Percentiles rank a stretch among this genome's conserved stretches.
phyloP scores from a whole-genome alignment of 768 basidiomycete species.

The Mycena kentingensis region DNA sequence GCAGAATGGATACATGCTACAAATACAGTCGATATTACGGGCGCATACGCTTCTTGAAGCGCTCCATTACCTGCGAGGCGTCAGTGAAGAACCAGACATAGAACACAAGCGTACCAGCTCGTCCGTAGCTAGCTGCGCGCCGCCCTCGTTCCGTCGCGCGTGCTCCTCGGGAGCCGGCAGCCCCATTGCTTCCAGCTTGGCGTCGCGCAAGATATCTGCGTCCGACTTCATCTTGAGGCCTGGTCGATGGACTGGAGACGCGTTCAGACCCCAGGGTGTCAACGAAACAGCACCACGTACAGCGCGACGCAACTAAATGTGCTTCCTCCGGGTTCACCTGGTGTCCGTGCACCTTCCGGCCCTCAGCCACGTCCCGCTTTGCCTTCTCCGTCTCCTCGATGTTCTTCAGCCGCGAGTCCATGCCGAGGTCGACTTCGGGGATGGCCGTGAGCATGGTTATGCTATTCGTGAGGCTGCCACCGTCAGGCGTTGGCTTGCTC shows the following conservation, averaged over 20 bases:
- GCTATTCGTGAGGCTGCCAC: conserved; percentile 92
- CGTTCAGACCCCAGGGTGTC: neutral
- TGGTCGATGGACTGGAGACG: conserved; percentile 74
- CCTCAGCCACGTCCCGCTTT: conserved; percentile 81
- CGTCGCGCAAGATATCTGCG: conserved; percentile 83
- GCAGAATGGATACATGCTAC: conserved; percentile 39
- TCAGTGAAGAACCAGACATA: conserved; percentile 2
- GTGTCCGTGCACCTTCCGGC: conserved; percentile 57
- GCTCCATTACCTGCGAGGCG: conserved; percentile 77
- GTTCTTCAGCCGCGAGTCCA: conserved; percentile 96
- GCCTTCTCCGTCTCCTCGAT: conserved; percentile 98
- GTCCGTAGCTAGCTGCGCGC: conserved; percentile 86
- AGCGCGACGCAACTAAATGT: conserved; percentile 84
- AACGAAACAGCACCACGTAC: conserved; percentile 55
- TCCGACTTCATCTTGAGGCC: conserved; percentile 84
- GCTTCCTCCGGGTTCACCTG: conserved; percentile 66
- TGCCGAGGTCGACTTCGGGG: conserved; percentile 96
- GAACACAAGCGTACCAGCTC: conserved; percentile 59
- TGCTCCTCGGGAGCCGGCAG: conserved; percentile 58
- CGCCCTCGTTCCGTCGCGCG: conserved; percentile 51
- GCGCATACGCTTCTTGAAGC: conserved; percentile 96
- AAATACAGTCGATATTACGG: conserved; percentile 42
- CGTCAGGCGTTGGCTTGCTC: conserved; percentile 65
- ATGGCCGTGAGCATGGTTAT: conserved; percentile 96
- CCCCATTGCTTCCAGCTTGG: conserved; percentile 85